Conservation (phyloP, 345 rosid genomes). For the Eucalyptus camaldulensis region DNA sequence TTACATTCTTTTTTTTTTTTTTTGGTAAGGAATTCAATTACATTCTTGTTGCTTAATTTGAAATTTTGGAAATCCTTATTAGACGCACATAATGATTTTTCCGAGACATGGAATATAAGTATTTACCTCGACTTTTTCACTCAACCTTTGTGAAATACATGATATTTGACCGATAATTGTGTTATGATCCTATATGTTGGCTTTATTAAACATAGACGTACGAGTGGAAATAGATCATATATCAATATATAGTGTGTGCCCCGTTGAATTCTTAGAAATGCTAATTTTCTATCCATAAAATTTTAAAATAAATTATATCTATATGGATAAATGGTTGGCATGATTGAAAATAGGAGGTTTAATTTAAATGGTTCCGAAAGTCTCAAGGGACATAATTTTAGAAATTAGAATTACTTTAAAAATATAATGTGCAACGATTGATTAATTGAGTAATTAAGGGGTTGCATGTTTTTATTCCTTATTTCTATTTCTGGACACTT, state of each 20-base stretch:
- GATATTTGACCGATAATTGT: background rate
- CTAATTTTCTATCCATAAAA: background rate
- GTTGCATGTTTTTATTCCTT: too few species aligned
- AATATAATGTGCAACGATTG: background rate
- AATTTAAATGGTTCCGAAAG: background rate
- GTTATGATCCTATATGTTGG: background rate
- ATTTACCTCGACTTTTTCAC: background rate
- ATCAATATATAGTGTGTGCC: background rate
- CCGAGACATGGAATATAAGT: background rate
- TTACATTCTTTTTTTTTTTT: background rate
- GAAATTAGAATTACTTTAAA: background rate
- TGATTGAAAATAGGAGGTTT: too few species aligned
- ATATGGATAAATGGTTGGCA: background rate
- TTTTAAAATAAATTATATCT: too few species aligned
- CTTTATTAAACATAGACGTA: background rate
- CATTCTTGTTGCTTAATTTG: background rate
- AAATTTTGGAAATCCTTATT: background rate
- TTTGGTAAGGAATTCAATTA: background rate
- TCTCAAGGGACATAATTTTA: background rate
- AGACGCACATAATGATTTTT: background rate
- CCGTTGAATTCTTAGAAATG: background rate
- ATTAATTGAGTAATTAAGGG: too few species aligned
- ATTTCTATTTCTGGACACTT: too few species aligned
- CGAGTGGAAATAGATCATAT: background rate
- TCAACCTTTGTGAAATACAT: background rate